Percentiles rank a stretch among this genome's conserved stretches.
phyloP scores from a whole-genome alignment of 2,329 filamentous ascomycete genomes.

The Neopestalotiopsis clavispora region DNA sequence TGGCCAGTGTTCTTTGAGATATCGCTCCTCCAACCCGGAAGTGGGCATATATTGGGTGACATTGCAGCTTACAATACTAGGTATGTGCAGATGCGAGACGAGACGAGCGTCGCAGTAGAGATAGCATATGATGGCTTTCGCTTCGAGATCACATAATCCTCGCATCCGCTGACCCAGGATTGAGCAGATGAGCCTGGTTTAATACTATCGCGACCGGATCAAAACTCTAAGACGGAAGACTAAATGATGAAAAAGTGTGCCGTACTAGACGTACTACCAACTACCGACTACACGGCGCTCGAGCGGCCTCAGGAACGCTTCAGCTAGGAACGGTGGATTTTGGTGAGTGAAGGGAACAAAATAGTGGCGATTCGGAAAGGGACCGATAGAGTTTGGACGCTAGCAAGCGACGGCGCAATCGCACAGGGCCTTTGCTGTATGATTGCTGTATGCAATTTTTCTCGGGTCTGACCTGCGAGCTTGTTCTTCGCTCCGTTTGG shows the following conservation, averaged over 20 bases:
- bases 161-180: not conserved
- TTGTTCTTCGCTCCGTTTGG: not conserved
- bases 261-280: not conserved
- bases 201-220: not conserved
- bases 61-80: not conserved
- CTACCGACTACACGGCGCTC: not conserved
- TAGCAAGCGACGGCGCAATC: not conserved
- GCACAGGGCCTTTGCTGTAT: not conserved
- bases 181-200: not conserved
- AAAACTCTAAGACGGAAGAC: not conserved
- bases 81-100: not conserved
- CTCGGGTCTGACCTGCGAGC: not conserved
- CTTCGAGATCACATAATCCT: slow-evolving; percentile 2
- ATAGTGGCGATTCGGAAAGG: slow-evolving; percentile 8
- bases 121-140: not conserved
- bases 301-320: slow-evolving; percentile 9
- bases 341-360: not conserved
- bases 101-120: not conserved
- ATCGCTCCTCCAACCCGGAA: not conserved
- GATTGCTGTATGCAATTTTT: too few relatives aligned
- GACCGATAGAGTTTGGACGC: slow-evolving; percentile 5
- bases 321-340: not conserved
- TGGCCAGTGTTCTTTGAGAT: not conserved
- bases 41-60: not conserved
- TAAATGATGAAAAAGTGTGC: not conserved